A percentile compares a stretch with the other conserved stretches of the same genome.
phyloP scores from a whole-genome alignment of 176 grass and related monocot genomes.

The Areca catechu region DNA sequence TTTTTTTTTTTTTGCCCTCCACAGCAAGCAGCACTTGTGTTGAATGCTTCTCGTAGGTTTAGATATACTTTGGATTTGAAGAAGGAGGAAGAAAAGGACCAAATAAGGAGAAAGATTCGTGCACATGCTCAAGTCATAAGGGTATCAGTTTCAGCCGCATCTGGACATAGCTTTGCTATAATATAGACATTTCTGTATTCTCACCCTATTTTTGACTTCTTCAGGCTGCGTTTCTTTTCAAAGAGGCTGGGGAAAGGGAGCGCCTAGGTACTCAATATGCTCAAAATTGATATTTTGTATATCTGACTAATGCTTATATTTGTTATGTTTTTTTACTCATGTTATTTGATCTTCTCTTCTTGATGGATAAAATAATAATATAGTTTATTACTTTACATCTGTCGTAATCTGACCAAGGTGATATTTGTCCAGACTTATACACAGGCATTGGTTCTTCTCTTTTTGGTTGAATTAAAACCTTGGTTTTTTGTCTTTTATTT shows the following conservation, averaged over 20 bases:
- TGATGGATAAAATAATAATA: too few species aligned
- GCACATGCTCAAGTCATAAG: slow-evolving; percentile 73
- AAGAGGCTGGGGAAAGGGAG: slow-evolving; percentile 55
- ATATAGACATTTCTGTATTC: background rate
- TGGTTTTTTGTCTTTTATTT: too few species aligned
- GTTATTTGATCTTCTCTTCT: too few species aligned
- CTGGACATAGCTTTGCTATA: background rate
- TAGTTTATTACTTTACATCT: too few species aligned
- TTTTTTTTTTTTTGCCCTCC: slow-evolving; percentile 5
- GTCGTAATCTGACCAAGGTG: too few species aligned
- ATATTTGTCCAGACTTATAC: too few species aligned
- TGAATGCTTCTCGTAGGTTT: slow-evolving; percentile 91
- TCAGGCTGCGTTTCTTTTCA: slow-evolving; percentile 77
- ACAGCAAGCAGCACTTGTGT: slow-evolving; percentile 71
- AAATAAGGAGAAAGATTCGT: slow-evolving; percentile 68
- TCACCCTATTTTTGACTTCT: slow-evolving; percentile 21
- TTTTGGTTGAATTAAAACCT: too few species aligned
- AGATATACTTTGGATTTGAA: slow-evolving; percentile 91
- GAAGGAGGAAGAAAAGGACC: slow-evolving; percentile 66
- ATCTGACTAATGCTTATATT: too few species aligned
- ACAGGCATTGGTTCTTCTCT: too few species aligned
- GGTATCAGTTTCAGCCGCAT: slow-evolving; percentile 27
- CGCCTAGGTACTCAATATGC: slow-evolving; percentile 20
- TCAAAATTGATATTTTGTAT: too few species aligned
- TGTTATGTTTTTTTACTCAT: too few species aligned